phyloP scores from a whole-genome alignment of 164 flowering plant species.

The Kalanchoe fedtschenkoi region DNA sequence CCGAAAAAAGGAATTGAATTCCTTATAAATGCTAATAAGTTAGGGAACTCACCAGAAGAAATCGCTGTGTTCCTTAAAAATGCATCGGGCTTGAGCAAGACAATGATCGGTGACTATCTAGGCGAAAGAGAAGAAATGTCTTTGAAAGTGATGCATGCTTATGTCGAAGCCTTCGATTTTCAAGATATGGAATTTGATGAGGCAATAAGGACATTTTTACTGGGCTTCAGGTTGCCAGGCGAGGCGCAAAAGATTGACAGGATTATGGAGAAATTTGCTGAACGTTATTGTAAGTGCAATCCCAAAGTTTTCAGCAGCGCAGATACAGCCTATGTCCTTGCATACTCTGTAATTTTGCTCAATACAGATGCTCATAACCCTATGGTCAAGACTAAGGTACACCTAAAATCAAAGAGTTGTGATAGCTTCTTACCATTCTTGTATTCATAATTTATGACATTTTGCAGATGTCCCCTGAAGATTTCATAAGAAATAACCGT shows the following conservation, averaged over 20 bases:
- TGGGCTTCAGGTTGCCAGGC: slow-evolving; percentile 95
- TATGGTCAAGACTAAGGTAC: slow-evolving; percentile 97
- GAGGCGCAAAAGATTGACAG: slow-evolving; percentile 99
- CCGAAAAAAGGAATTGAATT: slow-evolving; percentile 94
- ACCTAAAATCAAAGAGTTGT: slow-evolving; percentile 10
- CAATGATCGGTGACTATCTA: slow-evolving; percentile 91
- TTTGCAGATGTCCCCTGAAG: slow-evolving; percentile 96
- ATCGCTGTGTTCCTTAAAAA: slow-evolving; percentile 72
- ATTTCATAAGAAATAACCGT: slow-evolving; percentile 93
- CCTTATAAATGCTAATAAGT: slow-evolving; percentile 64
- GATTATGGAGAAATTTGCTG: slow-evolving; percentile 99
- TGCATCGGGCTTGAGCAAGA: slow-evolving; percentile 62
- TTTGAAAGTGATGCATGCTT: slow-evolving; percentile 96
- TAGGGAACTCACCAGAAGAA: slow-evolving; percentile 80
- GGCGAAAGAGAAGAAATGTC: slow-evolving; percentile 95
- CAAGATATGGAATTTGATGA: slow-evolving; percentile 84
- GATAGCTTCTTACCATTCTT: background rate
- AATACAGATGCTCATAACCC: slow-evolving; percentile 97
- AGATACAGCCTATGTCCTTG: slow-evolving; percentile 98
- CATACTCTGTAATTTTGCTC: slow-evolving; percentile 97
- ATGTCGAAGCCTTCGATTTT: slow-evolving; percentile 89
- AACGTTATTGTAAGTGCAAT: slow-evolving; percentile 95
- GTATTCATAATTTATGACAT: background rate
- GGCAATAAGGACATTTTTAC: slow-evolving; percentile 82
- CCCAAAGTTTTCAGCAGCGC: slow-evolving; percentile 85